A percentile compares a stretch with the other conserved stretches of the same genome.
phyloP scores from a whole-genome alignment of 371 early-diverging fungal genomes.

The Cokeromyces recurvatus region DNA sequence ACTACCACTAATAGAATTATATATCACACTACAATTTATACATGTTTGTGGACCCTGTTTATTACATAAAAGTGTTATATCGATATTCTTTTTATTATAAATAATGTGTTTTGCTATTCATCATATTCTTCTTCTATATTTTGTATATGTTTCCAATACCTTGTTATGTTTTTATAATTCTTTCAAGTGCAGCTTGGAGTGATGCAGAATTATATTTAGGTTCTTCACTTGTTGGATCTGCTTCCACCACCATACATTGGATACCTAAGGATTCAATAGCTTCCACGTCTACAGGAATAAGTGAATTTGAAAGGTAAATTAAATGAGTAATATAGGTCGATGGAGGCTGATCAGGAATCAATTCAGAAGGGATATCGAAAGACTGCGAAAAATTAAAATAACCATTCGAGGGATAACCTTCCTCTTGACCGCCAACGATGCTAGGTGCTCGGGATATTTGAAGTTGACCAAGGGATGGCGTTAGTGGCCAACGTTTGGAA shows the following conservation, averaged over 20 bases:
- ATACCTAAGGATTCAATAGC: slow-evolving; percentile 59
- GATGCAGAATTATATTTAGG: slow-evolving; percentile 14
- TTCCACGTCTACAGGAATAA: slow-evolving; percentile 49
- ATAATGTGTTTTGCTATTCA: too few species aligned
- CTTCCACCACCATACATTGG: slow-evolving; percentile 40
- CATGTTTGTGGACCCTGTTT: too few species aligned
- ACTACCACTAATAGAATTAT: too few species aligned
- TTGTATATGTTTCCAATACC: too few species aligned
- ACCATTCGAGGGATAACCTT: slow-evolving; percentile 19
- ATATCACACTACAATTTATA: too few species aligned
- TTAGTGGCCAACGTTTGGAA: slow-evolving; percentile 29
- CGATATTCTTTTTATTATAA: too few species aligned
- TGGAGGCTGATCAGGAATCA: slow-evolving; percentile 48
- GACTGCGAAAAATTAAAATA: neutral
- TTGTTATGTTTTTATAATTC: too few species aligned
- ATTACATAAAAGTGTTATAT: too few species aligned
- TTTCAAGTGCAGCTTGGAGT: slow-evolving; percentile 9
- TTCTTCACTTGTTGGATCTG: slow-evolving; percentile 15
- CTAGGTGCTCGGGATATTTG: too few species aligned
- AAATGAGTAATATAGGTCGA: slow-evolving; percentile 64
- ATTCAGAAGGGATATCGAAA: slow-evolving; percentile 30
- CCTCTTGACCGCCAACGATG: slow-evolving; percentile 6
- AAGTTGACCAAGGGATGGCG: slow-evolving; percentile 10
- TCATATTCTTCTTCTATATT: too few species aligned
- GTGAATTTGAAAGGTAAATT: slow-evolving; percentile 59